Evolutionary conservation across 73 alveolate species (phyloP), one percentile per base, ranked within the genome.

Genomic region (Blepharisma japonicum): DNA sequence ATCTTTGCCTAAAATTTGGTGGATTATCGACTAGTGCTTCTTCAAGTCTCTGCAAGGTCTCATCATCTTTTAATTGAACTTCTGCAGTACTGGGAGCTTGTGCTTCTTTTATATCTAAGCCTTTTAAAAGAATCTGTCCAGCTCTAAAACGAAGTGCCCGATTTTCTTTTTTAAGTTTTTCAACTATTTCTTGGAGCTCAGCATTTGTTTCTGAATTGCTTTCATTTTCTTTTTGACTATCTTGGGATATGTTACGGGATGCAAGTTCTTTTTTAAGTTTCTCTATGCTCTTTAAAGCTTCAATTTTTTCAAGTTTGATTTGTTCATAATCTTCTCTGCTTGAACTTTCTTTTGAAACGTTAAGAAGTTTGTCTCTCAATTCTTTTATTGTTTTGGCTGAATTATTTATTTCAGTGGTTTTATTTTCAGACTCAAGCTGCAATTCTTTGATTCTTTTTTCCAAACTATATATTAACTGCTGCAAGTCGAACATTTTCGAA

Each of bases 81-180:
- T 61, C 49, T 14, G 47, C 74, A 61, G 39, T 14, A 2, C 3
- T 25, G 0, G 23, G 47, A 18, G 11, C 4, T 20, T n/a, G 50
- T 0, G 14, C 74, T 61, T 61, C 74, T 14, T 14, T 11, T 2
- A 14, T 20, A 2, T 61, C 74, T 18, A 61, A 18, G 2, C 11
- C 14, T 25, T 48, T 55, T 20, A 67, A 47, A 83, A 83, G 77
- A 11, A 83, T 74, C 25, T 83, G 68, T 47, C 90, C 86, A n/a
- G 87, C 81, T 81, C 77, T 79, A 6, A 56, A 49, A 25, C 90
- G 53, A 18, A 56, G 27, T 32, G 72, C 77, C 49, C 54, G 76
- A 49, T 83, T 83, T 18, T 78, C 42, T 23, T 74, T 81, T 18
- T 70, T 45, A 6, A 66, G 47, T 8, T 55, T n/a, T 7, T 68